phyloP scores from a whole-genome alignment of 2,329 filamentous ascomycete species.

The Ophiognomonia clavigignenti-juglandacearum region DNA sequence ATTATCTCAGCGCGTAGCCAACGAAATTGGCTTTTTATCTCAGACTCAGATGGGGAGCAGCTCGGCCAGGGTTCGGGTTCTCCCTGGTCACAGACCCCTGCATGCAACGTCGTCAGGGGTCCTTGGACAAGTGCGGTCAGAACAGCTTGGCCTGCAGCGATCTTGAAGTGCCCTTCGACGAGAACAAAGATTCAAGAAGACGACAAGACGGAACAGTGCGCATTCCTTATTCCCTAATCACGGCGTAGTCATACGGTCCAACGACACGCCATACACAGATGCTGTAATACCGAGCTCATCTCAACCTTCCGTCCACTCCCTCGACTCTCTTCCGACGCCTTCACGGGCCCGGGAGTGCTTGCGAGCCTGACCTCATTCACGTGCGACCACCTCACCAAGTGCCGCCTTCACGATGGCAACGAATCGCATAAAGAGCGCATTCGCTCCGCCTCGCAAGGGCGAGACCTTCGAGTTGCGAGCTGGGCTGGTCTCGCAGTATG shows the following conservation, averaged over 20 bases:
- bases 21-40: no score
- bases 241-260: neutral
- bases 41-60: no score
- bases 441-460: slow-evolving; percentile 88
- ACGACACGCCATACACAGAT: slow-evolving; percentile 3
- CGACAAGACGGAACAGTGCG: no score
- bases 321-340: neutral
- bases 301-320: neutral
- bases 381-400: slow-evolving; percentile 1
- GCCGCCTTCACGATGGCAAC: slow-evolving; percentile 67
- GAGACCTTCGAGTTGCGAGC: slow-evolving; percentile 97
- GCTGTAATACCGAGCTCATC: neutral
- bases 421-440: slow-evolving; percentile 91
- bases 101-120: no score
- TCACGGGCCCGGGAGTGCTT: slow-evolving; percentile 11
- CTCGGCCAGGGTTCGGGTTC: slow-evolving; percentile 14
- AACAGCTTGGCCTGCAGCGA: slow-evolving; percentile 16
- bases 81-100: slow-evolving; percentile 2
- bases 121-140: slow-evolving; percentile 8
- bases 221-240: no score
- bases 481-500: slow-evolving; percentile 96
- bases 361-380: slow-evolving; percentile 23
- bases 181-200: neutral
- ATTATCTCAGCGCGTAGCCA: no score
- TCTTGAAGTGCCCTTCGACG: slow-evolving; percentile 14